Conservation (phyloP, 768 basidiomycete genomes). For the Lactarius psammicola region DNA sequence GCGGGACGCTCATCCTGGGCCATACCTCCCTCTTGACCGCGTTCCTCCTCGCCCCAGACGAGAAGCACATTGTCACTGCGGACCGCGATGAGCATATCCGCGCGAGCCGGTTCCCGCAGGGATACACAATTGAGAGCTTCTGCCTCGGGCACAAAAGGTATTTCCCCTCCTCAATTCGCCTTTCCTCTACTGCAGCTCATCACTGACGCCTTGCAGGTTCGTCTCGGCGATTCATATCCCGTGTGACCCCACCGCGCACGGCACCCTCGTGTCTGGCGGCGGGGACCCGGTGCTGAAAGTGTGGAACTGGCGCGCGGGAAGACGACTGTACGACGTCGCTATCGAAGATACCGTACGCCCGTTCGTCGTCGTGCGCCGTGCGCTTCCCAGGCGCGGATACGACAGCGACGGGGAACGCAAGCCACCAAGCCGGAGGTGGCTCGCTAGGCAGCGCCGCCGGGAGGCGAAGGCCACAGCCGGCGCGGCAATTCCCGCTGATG, state of each 20-base stretch:
- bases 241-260: conserved; percentile 38
- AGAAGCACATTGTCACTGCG: conserved; percentile 77
- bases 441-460: conserved; percentile 27
- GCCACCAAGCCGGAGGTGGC: conserved; percentile 26
- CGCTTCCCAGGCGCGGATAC: conserved; percentile 34
- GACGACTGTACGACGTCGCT: conserved; percentile 48
- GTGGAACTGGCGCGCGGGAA: conserved; percentile 78
- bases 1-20: conserved; percentile 73
- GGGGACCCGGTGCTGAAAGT: conserved; percentile 75
- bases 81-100: conserved; percentile 97
- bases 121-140: conserved; percentile 82
- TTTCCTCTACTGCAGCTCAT: neutral
- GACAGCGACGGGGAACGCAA: conserved; percentile 29
- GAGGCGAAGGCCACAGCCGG: conserved; percentile 23
- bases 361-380: conserved; percentile 40
- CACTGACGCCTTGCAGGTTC: conserved; percentile 52
- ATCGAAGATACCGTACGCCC: conserved; percentile 43
- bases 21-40: conserved; percentile 84
- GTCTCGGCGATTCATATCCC: conserved; percentile 82
- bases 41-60: conserved; percentile 65
- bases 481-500: neutral
- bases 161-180: conserved; percentile 30
- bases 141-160: conserved; percentile 85
- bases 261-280: conserved; percentile 75
- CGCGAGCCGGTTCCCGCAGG: conserved; percentile 85